These are phyloP conservation scores for Pythium apleroticum DNA, from an alignment of 352 stramenopile genomes.

Conservation along the genomic window DNA sequence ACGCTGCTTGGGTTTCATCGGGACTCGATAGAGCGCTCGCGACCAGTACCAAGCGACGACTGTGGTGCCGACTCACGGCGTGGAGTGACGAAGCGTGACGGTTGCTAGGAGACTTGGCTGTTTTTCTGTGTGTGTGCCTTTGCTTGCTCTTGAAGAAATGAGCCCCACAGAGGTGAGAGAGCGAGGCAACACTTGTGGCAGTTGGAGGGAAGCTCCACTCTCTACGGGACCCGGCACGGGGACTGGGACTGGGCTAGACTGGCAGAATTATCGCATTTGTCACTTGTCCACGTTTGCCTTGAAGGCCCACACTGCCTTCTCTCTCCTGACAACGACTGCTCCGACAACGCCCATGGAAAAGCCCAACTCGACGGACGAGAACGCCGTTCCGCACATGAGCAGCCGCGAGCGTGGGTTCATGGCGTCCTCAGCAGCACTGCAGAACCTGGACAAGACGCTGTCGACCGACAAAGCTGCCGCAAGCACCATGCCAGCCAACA, in stretches of 20 bases:
- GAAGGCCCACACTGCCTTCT: too few species aligned
- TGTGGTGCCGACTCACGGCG: neutral
- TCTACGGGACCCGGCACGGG: too few species aligned
- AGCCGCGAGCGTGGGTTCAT: constrained; percentile 22
- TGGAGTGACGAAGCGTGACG: neutral
- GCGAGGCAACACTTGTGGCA: too few species aligned
- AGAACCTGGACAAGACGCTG: constrained; percentile 23
- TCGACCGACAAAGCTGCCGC: constrained; percentile 1
- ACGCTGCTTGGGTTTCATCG: neutral
- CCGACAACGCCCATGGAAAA: too few species aligned
- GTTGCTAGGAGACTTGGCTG: neutral
- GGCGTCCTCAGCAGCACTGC: constrained; percentile 20
- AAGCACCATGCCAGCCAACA: neutral
- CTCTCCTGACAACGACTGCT: too few species aligned
- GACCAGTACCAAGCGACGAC: neutral
- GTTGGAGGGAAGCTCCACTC: too few species aligned
- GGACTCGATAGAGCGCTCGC: neutral
- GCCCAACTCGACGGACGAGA: neutral
- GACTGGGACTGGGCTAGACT: too few species aligned
- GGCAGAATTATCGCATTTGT: too few species aligned
- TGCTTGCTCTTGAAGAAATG: too few species aligned
- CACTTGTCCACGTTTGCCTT: too few species aligned
- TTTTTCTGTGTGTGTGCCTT: neutral
- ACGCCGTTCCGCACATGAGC: neutral
- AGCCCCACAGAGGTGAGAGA: too few species aligned